A percentile compares a stretch with the other conserved stretches of the same genome.
phyloP scores from a whole-genome alignment of 768 basidiomycete genomes.

The Leccinellum luteum region DNA sequence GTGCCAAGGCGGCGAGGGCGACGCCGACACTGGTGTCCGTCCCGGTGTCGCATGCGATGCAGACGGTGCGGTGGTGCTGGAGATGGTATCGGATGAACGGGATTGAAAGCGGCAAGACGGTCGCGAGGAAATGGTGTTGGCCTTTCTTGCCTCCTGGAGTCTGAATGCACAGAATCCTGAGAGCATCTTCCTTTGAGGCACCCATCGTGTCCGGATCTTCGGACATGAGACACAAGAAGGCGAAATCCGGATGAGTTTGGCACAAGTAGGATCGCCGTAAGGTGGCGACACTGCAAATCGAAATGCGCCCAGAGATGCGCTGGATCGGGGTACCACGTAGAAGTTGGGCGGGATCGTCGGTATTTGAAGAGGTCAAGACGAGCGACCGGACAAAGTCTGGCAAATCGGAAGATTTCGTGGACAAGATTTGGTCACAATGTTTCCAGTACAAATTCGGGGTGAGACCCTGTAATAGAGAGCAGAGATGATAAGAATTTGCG shows the following conservation, averaged over 20 bases:
- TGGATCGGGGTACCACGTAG: slow-evolving; percentile 14
- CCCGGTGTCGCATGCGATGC: slow-evolving; percentile 55
- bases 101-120: slow-evolving; percentile 47
- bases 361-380: background rate
- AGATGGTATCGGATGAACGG: slow-evolving; percentile 46
- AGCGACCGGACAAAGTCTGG: slow-evolving; percentile 29
- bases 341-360: background rate
- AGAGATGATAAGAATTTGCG: too few species aligned
- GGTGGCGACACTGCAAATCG: slow-evolving; percentile 36
- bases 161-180: slow-evolving; percentile 23
- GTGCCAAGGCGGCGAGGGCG: slow-evolving; percentile 53
- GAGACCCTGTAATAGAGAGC: slow-evolving; percentile 55
- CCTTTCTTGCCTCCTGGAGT: slow-evolving; percentile 51
- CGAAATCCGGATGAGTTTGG: slow-evolving; percentile 1
- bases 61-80: slow-evolving; percentile 34
- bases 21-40: slow-evolving; percentile 66
- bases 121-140: slow-evolving; percentile 45
- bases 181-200: background rate
- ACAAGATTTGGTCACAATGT: slow-evolving; percentile 48
- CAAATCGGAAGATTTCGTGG: slow-evolving; percentile 47
- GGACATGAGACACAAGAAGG: slow-evolving; percentile 18
- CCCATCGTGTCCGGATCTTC: background rate
- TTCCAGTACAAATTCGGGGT: slow-evolving; percentile 73
- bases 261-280: slow-evolving; percentile 11
- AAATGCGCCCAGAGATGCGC: slow-evolving; percentile 39